These are phyloP conservation scores for Leishmania amazonensis DNA, from an alignment of 208 protist species.

Conservation along the genomic window DNA sequence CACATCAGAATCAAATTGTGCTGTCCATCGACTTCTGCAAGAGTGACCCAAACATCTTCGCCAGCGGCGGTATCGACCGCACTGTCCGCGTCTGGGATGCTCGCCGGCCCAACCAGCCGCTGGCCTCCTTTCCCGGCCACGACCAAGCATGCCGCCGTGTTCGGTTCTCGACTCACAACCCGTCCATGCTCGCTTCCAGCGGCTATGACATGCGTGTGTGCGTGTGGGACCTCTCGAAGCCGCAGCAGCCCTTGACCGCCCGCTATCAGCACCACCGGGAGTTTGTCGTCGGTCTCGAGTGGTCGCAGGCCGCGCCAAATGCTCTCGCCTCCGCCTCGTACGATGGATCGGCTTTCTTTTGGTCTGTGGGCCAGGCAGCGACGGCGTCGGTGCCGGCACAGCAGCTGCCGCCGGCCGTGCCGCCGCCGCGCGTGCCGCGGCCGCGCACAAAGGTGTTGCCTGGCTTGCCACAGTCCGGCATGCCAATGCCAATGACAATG, in stretches of 20 bases:
- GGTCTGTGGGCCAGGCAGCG: slow-evolving; percentile 56
- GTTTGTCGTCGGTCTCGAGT: slow-evolving; percentile 90
- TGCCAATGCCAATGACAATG: slow-evolving; percentile 47
- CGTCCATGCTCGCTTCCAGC: slow-evolving; percentile 70
- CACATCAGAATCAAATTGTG: slow-evolving; percentile 85
- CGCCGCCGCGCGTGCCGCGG: slow-evolving; percentile 66
- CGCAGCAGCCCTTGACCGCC: slow-evolving; percentile 71
- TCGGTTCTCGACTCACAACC: slow-evolving; percentile 76
- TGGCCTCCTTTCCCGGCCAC: slow-evolving; percentile 83
- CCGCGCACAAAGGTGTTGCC: slow-evolving; percentile 68
- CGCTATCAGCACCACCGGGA: slow-evolving; percentile 91
- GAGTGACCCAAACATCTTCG: slow-evolving; percentile 87
- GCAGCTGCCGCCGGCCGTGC: slow-evolving; percentile 65
- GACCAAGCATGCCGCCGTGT: slow-evolving; percentile 89
- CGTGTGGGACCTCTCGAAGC: slow-evolving; percentile 86
- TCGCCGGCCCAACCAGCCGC: slow-evolving; percentile 68
- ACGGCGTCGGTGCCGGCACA: slow-evolving; percentile 51
- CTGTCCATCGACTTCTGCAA: slow-evolving; percentile 93
- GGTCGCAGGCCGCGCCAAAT: slow-evolving; percentile 71
- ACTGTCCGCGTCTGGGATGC: slow-evolving; percentile 88
- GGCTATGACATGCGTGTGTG: slow-evolving; percentile 92
- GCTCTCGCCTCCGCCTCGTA: slow-evolving; percentile 68
- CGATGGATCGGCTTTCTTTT: slow-evolving; percentile 78
- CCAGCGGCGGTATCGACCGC: slow-evolving; percentile 85
- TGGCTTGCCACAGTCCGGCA: slow-evolving; percentile 53